Base-by-base conservation (phyloP, 306 rosid genomes). In the Trichosanthes cucumerina region DNA sequence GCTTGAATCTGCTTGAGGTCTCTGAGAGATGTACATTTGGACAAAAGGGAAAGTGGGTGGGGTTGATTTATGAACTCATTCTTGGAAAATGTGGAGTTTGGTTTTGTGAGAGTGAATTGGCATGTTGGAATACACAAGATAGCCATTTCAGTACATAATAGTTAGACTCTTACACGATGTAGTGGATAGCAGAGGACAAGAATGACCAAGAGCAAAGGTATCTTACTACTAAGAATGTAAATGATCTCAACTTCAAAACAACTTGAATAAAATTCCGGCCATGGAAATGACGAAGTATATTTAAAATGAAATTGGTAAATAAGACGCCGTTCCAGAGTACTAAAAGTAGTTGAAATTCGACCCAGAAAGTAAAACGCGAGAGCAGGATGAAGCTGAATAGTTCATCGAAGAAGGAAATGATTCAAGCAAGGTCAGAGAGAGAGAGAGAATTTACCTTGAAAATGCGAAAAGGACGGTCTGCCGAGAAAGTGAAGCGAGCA, bases 1-100 rank as follows among this genome's bases (percentile, higher is more conserved):
- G 93, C 95, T 43, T 93, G 98, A 71, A 91, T 87, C 84, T 93
- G 93, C 86, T 89, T 88, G 47, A 93, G 86, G 62, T 89, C 84
- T 49, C 77, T 80, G 36, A 91, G 88, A 79, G 90, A 86, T 38
- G 86, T 26, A 88, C 95, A 91, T 49, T 88, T 88, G 80, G 93
- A 87, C 70, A 91, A 52, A 80, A 88, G 90, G 39, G 91, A 89
- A 77, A 85, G 86, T 13, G 89, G 11, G 78, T 83, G 39, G 10
- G 82, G 86, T 59, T 77, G 59, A 74, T 76, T 78, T 63, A 76
- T 6, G 78, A 54, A 24, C 44, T 78, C 83, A 19, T 24, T 77
- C 72, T 23, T 70, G 66, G 85, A 87, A 34, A 78, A 46, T 28
- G 70, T 58, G 19, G 75, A 36, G 81, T 52, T 73, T 86, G 82